Percentiles rank a stretch among this genome's conserved stretches.
phyloP scores from a whole-genome alignment of 371 early-diverging fungal species.

The Mucor plumbeus region DNA sequence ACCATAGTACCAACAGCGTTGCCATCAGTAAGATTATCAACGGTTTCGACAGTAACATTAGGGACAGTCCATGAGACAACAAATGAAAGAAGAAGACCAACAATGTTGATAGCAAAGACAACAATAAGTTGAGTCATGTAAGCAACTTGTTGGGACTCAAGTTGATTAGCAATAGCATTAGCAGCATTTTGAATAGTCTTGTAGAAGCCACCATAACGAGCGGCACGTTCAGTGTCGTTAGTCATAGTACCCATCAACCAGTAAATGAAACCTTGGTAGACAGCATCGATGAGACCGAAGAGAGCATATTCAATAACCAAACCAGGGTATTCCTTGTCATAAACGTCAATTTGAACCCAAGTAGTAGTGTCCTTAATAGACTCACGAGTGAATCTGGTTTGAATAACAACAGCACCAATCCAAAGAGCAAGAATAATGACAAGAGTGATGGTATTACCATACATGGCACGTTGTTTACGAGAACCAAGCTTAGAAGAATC shows the following conservation, averaged over 20 bases:
- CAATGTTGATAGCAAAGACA: slow-evolving; percentile 24
- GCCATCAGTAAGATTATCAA: slow-evolving; percentile 31
- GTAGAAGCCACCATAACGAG: slow-evolving; percentile 82
- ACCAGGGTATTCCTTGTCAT: slow-evolving; percentile 45
- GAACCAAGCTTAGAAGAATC: slow-evolving; percentile 47
- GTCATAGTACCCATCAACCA: slow-evolving; percentile 80
- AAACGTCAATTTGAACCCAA: slow-evolving; percentile 30
- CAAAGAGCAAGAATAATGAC: slow-evolving; percentile 57
- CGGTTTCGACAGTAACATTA: slow-evolving; percentile 26
- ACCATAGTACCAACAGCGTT: slow-evolving; percentile 22
- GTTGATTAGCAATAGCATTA: slow-evolving; percentile 34
- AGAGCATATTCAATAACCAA: slow-evolving; percentile 62
- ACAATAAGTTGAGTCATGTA: slow-evolving; percentile 31
- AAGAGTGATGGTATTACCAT: slow-evolving; percentile 52
- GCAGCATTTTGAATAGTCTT: slow-evolving; percentile 77
- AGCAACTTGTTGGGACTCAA: slow-evolving; percentile 42
- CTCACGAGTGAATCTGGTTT: slow-evolving; percentile 46
- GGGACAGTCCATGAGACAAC: slow-evolving; percentile 26
- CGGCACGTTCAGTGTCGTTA: slow-evolving; percentile 68
- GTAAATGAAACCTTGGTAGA: slow-evolving; percentile 73
- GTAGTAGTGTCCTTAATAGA: slow-evolving; percentile 13
- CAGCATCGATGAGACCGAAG: slow-evolving; percentile 70
- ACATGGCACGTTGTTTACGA: slow-evolving; percentile 58
- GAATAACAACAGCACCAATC: slow-evolving; percentile 61
- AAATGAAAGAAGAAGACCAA: slow-evolving; percentile 30